These are phyloP conservation scores for Kodamaea leandrae DNA, from an alignment of 805 yeast genomes.

Conservation along the genomic window DNA sequence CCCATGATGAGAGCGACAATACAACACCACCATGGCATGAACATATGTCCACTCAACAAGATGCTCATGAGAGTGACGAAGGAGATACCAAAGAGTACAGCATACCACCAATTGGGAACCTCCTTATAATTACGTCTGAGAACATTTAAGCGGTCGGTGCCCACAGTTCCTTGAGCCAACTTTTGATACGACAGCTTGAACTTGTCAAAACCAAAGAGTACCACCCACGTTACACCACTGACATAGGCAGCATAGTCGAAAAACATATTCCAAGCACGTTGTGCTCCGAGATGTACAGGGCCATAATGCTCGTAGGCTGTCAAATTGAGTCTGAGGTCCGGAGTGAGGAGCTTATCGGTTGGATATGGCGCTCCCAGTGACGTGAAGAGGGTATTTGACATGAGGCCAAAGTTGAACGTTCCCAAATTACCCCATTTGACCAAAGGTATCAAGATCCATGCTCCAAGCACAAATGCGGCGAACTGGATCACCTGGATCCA, in stretches of 20 bases:
- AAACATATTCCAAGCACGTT: constrained; percentile 49
- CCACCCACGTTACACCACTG: constrained; percentile 48
- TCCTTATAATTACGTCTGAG: constrained; percentile 37
- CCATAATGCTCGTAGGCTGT: constrained; percentile 48
- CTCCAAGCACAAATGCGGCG: constrained; percentile 44
- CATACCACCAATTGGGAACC: constrained; percentile 47
- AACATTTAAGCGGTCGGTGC: constrained; percentile 44
- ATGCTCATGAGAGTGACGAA: constrained; percentile 34
- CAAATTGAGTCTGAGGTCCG: constrained; percentile 38
- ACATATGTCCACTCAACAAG: constrained; percentile 31
- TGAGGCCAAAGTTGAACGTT: constrained; percentile 37
- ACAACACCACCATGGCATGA: constrained; percentile 45
- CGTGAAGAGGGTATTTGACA: constrained; percentile 45
- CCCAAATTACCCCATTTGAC: constrained; percentile 43
- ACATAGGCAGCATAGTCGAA: constrained; percentile 53
- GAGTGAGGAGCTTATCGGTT: constrained; percentile 37
- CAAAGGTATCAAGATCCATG: constrained; percentile 49
- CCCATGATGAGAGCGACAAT: constrained; percentile 45
- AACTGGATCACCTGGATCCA: constrained; percentile 52
- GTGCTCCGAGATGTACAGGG: constrained; percentile 47
- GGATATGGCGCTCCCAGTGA: constrained; percentile 43
- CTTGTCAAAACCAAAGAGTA: constrained; percentile 33
- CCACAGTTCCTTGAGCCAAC: constrained; percentile 14
- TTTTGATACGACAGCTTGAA: constrained; percentile 18
- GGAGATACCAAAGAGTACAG: constrained; percentile 32